Evolutionary conservation across 2,329 filamentous ascomycete genomes (phyloP), one percentile per base, ranked within the genome.

Genomic region (Pseudogymnoascus sp.): DNA sequence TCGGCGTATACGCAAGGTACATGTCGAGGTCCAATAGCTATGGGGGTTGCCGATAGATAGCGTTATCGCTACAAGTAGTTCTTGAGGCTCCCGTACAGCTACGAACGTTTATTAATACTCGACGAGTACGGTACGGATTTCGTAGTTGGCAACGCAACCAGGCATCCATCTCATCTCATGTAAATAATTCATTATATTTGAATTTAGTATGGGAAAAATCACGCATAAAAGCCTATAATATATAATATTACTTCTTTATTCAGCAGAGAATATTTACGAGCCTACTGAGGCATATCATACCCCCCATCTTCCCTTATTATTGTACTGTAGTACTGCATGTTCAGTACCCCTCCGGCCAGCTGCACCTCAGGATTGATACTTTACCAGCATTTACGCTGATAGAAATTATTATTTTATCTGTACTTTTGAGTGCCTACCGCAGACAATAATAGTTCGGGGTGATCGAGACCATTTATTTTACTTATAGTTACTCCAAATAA

Each of bases 71-170:
- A 57, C 11, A 57, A 57, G 51, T 57, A 34, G 51, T 34, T 57
- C 51, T 57, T 57, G 51, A 57, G 51, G 51, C 51, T 57, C 51
- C 51, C 51, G 51, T 57, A 57, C 29, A 57, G 51, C 51, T 36
- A 51, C 14, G 14, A 54, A 29, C 23, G n/a, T 29, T 29, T 29
- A 54, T 51, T 51, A 51, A 54, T 54, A 16, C 47, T 29, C 14
- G 14, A 51, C 5, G 23, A 26, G 45, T n/a, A 51, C 21, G 45
- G 39, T 14, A 39, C 21, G 14, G 12, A 51, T 6, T 29, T 4
- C 12, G 8, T 26, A 16, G n/a, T 6, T 16, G 26, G 10, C 29
- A 12, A 57, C 51, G n/a, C 21, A 47, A 12, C 2, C 18, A 47
- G 39, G 39, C 39, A 42, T 11, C 16, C 16, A 42, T 42, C 39